Evolutionary conservation across 192 early-diverging fungal species (phyloP).

Genomic region (Mortierella alpina): DNA sequence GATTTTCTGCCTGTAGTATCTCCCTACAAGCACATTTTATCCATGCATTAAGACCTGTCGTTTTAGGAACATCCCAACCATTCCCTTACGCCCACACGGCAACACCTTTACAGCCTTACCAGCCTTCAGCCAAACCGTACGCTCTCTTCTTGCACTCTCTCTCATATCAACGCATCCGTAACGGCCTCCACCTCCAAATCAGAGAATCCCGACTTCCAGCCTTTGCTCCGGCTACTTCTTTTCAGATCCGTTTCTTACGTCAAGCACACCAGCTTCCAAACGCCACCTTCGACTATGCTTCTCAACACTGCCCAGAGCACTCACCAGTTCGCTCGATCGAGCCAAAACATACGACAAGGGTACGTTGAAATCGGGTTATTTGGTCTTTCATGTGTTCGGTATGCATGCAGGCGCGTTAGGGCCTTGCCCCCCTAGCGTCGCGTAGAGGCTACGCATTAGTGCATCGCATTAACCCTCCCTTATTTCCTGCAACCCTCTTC

Average conservation of each 20-base stretch:
- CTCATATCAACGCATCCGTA: not conserved
- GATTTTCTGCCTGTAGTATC: slow-evolving; percentile 8
- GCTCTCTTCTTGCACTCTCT: not conserved
- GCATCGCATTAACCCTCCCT: slow-evolving; percentile 7
- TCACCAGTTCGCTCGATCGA: slow-evolving; percentile 18
- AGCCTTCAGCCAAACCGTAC: not conserved
- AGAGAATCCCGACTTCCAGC: not conserved
- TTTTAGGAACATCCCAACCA: not conserved
- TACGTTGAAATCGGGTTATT: slow-evolving; percentile 18
- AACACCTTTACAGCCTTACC: not conserved
- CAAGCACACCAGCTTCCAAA: not conserved
- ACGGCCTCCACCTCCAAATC: too few relatives aligned
- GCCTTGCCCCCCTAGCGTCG: slow-evolving; percentile 2
- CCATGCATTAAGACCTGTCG: not conserved
- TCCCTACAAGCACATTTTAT: slow-evolving; percentile 13
- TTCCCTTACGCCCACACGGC: slow-evolving; percentile 52
- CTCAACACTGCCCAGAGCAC: slow-evolving; percentile 35
- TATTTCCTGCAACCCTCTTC: not conserved
- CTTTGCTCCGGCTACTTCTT: not conserved
- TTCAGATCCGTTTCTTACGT: not conserved
- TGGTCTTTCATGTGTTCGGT: not conserved
- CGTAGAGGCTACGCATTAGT: not conserved
- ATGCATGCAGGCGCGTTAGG: not conserved
- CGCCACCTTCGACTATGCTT: slow-evolving; percentile 23
- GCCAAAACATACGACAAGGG: slow-evolving; percentile 37